phyloP scores from a whole-genome alignment of 225 moss, liverwort and hornwort species.

The Polytrichum commune region DNA sequence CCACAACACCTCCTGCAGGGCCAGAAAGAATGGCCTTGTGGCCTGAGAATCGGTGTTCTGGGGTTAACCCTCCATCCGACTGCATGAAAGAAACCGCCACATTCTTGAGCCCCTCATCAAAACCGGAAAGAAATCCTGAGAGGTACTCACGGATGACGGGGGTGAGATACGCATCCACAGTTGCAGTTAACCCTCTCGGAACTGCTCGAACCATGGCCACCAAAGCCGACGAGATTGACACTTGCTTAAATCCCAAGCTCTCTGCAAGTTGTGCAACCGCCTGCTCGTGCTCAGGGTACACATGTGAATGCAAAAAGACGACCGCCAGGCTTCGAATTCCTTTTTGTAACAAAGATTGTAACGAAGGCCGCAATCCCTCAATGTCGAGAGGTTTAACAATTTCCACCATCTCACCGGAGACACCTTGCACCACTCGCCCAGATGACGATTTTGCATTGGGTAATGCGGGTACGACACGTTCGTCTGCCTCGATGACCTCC shows the following conservation, averaged over 20 bases:
- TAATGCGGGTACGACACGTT: slow-evolving; percentile 80
- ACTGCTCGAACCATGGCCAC: slow-evolving; percentile 97
- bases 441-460: slow-evolving; percentile 23
- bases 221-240: slow-evolving; percentile 89
- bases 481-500: slow-evolving; percentile 88
- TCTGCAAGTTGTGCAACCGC: slow-evolving; percentile 71
- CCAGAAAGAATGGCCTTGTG: slow-evolving; percentile 97
- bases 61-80: slow-evolving; percentile 96
- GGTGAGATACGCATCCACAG: slow-evolving; percentile 92
- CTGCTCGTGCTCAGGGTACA: slow-evolving; percentile 89
- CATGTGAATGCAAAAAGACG: slow-evolving; percentile 82
- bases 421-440: slow-evolving; percentile 49
- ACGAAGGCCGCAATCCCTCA: slow-evolving; percentile 39
- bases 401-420: slow-evolving; percentile 88
- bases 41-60: slow-evolving; percentile 89
- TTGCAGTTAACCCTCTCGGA: slow-evolving; percentile 93
- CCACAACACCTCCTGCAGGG: slow-evolving; percentile 96
- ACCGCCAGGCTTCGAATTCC: slow-evolving; percentile 84
- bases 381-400: slow-evolving; percentile 66
- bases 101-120: slow-evolving; percentile 84
- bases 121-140: slow-evolving; percentile 88
- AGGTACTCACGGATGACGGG: slow-evolving; percentile 86
- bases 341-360: slow-evolving; percentile 49
- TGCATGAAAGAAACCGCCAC: slow-evolving; percentile 97
- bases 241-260: slow-evolving; percentile 83